Evolutionary conservation across 305 asterid species (phyloP).

Genomic region (Fraxinus platypoda): DNA sequence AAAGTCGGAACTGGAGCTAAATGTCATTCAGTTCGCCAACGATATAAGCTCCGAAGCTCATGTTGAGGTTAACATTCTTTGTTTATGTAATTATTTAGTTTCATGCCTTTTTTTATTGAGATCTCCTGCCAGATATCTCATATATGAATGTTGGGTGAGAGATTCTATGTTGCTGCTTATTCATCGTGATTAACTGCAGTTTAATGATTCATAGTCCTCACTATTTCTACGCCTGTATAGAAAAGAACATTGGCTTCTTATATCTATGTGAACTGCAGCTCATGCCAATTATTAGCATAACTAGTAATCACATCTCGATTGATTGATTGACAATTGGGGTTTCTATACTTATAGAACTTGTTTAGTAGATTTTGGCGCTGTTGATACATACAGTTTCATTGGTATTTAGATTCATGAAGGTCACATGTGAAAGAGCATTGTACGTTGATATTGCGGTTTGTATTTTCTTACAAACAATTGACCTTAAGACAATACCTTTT

Average conservation of each 20-base stretch:
- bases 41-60: slow-evolving; percentile 99
- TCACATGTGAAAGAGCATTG: not conserved
- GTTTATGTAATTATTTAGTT: slow-evolving; percentile 10
- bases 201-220: not conserved
- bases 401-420: not conserved
- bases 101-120: not conserved
- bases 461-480: not conserved
- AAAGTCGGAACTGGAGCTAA: slow-evolving; percentile 74
- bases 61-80: slow-evolving; percentile 65
- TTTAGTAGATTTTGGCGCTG: not conserved
- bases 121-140: not conserved
- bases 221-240: not conserved
- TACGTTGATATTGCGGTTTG: not conserved
- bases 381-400: not conserved
- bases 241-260: not conserved
- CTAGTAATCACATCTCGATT: not conserved
- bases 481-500: not conserved
- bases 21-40: slow-evolving; percentile 88
- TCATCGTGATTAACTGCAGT: not conserved
- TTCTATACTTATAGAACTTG: not conserved
- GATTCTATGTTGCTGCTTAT: slow-evolving; percentile 1
- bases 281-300: not conserved
- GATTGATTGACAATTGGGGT: not conserved
- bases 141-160: not conserved
- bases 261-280: not conserved